Evolutionary conservation across 176 grass and related monocot genomes (phyloP).

Genomic region (Pharus latifolius): DNA sequence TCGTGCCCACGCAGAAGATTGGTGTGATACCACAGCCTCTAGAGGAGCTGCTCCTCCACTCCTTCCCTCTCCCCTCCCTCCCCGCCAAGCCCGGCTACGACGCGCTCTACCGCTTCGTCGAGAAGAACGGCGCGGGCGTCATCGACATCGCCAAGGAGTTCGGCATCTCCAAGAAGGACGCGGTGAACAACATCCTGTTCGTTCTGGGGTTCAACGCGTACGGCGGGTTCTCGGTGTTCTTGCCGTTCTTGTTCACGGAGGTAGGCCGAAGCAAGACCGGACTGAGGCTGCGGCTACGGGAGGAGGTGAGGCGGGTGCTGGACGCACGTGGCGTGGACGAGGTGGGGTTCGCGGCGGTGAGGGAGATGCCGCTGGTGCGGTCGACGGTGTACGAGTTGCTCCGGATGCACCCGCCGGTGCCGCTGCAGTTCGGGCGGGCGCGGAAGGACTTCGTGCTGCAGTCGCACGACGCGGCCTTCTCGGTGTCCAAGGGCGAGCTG

Average conservation of each 20-base stretch:
- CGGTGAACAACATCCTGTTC: slow-evolving; percentile 87
- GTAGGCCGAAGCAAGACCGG: slow-evolving; percentile 22
- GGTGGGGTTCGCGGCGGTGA: slow-evolving; percentile 33
- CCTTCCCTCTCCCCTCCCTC: slow-evolving; percentile 53
- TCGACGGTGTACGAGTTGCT: slow-evolving; percentile 76
- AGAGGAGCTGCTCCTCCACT: slow-evolving; percentile 81
- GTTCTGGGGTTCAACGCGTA: slow-evolving; percentile 89
- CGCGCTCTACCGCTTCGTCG: slow-evolving; percentile 60
- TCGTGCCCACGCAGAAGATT: slow-evolving; percentile 50
- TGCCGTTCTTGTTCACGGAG: slow-evolving; percentile 31
- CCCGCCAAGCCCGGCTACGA: slow-evolving; percentile 39
- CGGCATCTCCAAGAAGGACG: slow-evolving; percentile 36
- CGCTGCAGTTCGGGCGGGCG: slow-evolving; percentile 73
- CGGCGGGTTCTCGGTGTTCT: slow-evolving; percentile 74
- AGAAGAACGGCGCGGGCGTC: slow-evolving; percentile 38
- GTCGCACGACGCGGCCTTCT: slow-evolving; percentile 35
- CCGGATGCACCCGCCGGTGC: slow-evolving; percentile 62
- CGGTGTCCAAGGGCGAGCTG: slow-evolving; percentile 54
- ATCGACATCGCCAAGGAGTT: slow-evolving; percentile 23
- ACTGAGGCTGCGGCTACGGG: slow-evolving; percentile 15
- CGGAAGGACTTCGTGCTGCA: slow-evolving; percentile 54
- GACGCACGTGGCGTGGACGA: background rate
- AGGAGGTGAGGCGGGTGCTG: slow-evolving; percentile 46
- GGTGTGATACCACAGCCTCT: slow-evolving; percentile 48
- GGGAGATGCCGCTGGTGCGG: slow-evolving; percentile 57